Evolutionary conservation across 2,329 filamentous ascomycete species (phyloP).

Genomic region (Chaetomiaceae sp.): DNA sequence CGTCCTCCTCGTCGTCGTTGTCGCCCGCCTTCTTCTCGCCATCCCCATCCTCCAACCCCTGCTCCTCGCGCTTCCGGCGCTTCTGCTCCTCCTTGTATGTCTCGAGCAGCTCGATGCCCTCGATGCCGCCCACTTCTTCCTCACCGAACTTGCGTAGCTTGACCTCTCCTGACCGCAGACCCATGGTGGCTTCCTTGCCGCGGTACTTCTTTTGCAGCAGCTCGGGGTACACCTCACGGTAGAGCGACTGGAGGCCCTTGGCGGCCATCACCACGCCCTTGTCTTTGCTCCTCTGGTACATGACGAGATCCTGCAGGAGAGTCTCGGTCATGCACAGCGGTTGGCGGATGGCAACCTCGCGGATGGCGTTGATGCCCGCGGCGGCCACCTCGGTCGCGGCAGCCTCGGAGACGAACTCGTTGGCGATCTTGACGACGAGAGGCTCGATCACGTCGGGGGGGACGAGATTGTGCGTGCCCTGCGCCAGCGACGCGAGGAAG

Average conservation of each 20-base stretch:
- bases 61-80: constrained; percentile 64
- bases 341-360: constrained; percentile 88
- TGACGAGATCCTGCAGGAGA: constrained; percentile 88
- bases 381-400: constrained; percentile 85
- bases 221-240: constrained; percentile 85
- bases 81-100: constrained; percentile 91
- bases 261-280: constrained; percentile 99
- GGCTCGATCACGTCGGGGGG: constrained; percentile 91
- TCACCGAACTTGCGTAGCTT: constrained; percentile 79
- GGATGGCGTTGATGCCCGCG: constrained; percentile 88
- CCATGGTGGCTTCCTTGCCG: constrained; percentile 85
- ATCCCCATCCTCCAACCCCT: constrained; percentile 54
- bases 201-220: constrained; percentile 85
- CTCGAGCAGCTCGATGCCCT: constrained; percentile 85
- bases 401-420: constrained; percentile 96
- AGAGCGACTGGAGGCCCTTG: constrained; percentile 83
- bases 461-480: constrained; percentile 85
- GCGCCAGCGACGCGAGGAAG: constrained; percentile 86
- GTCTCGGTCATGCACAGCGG: constrained; percentile 96
- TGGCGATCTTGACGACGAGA: constrained; percentile 89
- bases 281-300: constrained; percentile 96
- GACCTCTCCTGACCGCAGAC: constrained; percentile 65
- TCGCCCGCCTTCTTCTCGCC: constrained; percentile 50
- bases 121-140: constrained; percentile 73
- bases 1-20: constrained; percentile 57